Base-by-base conservation (phyloP, 805 yeast genomes). In the Barnettozyma salicaria region DNA sequence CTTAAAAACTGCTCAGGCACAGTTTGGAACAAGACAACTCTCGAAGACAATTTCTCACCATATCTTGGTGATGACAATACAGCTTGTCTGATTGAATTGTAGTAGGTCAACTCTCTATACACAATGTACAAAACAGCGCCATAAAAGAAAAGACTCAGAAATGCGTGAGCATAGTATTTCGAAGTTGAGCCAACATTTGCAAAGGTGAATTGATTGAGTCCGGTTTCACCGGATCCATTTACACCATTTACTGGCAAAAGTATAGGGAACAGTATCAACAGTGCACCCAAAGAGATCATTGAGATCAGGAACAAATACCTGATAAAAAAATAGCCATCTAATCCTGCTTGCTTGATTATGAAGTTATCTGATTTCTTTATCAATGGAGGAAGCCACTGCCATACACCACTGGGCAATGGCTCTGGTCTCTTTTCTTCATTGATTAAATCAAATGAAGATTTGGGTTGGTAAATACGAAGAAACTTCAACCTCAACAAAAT, bases 271-370 rank as follows among this genome's bases (percentile, higher is more conserved):
- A 77, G 63, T 20, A 77, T 49, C 4, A 72, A 21, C 37, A 76
- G 58, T 5, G 85, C 83, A 30, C 76, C 62, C 1, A 77, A 67
- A 40, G 78, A 74, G 27, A 77, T 55, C 6, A 64, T 42, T 10
- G 74, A 64, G 44, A 86, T 64, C 25, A 82, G 52, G 34, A 74
- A 68, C 20, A 92, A 59, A 55, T 83, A 92, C 47, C 98, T 70
- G 43, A 88, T 62, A 58, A 89, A 90, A 55, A 92, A 80, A 64
- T 85, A 90, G 5, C 96, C 97, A 56, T 90, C 97, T n/a, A 90
- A 57, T 13, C 97, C 97, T 16, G 92, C 81, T 52, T 90, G 94
- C 47, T 80, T 78, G 41, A 90, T 75, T 38, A 89, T 68, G 53
- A 84, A 84, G 32, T 81, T 64, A 39, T 84, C 88, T 1, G 86